Percentiles rank a stretch among this genome's conserved stretches.
phyloP scores from a whole-genome alignment of 129 eudicot species.

The Rutidosis leptorrhynchoides region DNA sequence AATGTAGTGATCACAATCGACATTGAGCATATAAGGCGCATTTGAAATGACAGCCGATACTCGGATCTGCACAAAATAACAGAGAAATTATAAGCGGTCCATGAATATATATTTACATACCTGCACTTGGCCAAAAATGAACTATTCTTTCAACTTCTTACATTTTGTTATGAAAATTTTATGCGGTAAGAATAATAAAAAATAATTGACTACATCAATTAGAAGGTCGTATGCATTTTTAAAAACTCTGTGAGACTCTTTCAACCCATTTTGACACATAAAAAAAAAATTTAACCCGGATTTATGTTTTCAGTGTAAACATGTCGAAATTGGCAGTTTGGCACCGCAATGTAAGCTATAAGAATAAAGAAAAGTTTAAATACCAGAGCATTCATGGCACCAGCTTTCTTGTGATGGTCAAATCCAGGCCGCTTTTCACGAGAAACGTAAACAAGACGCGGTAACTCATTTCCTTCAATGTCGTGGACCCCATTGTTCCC shows the following conservation, averaged over 20 bases:
- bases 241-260: background rate
- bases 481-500: conserved; percentile 80
- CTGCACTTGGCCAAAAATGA: background rate
- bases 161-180: background rate
- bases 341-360: background rate
- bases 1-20: conserved; percentile 94
- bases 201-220: background rate
- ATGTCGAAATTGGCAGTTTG: background rate
- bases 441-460: conserved; percentile 85
- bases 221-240: background rate
- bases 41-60: conserved; percentile 89
- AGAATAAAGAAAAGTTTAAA: conserved; percentile 13
- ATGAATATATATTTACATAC: background rate
- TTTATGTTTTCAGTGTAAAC: background rate
- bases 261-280: background rate
- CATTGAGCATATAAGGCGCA: conserved; percentile 89
- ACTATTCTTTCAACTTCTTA: background rate
- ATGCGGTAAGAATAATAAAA: background rate
- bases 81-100: conserved; percentile 13
- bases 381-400: conserved; percentile 92
- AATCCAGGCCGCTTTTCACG: conserved; percentile 96
- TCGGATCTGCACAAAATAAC: conserved; percentile 44
- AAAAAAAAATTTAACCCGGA: background rate
- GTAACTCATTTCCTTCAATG: conserved; percentile 80
- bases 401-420: conserved; percentile 92